phyloP scores from a whole-genome alignment of 2,329 filamentous ascomycete genomes.

The Phoma sp. region DNA sequence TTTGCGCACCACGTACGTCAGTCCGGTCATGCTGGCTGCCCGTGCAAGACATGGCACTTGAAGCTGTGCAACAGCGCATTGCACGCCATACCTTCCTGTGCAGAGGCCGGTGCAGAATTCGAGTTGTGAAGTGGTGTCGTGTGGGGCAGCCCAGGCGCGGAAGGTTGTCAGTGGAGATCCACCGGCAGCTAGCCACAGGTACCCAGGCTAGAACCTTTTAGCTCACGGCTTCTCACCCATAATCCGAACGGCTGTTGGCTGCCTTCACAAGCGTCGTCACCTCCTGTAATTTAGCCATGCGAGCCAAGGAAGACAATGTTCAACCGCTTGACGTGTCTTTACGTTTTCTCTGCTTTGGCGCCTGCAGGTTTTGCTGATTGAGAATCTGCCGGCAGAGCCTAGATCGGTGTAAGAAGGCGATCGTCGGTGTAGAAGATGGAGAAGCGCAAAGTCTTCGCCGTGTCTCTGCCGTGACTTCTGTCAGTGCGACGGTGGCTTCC shows the following conservation, averaged over 20 bases:
- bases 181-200: slow-evolving; percentile 10
- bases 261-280: slow-evolving; percentile 18
- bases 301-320: slow-evolving; percentile 16
- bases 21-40: slow-evolving; percentile 9
- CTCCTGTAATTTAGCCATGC: slow-evolving; percentile 20
- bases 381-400: slow-evolving; percentile 1
- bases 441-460: slow-evolving; percentile 10
- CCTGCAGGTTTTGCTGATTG: slow-evolving; percentile 15
- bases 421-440: slow-evolving; percentile 5
- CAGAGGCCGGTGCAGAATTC: slow-evolving; percentile 9
- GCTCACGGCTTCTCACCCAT: slow-evolving; percentile 2
- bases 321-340: slow-evolving; percentile 5
- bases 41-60: slow-evolving; percentile 9
- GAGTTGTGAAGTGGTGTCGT: slow-evolving; percentile 13
- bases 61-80: slow-evolving; percentile 13
- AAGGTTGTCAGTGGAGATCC: slow-evolving; percentile 12
- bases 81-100: slow-evolving; percentile 6
- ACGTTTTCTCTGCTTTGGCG: slow-evolving; percentile 4
- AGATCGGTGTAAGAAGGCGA: slow-evolving; percentile 10
- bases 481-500: slow-evolving; percentile 11
- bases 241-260: slow-evolving; percentile 17
- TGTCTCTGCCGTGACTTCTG: slow-evolving; percentile 16
- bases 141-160: slow-evolving; percentile 14
- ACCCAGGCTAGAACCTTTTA: slow-evolving; percentile 9
- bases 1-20: slow-evolving; percentile 5